Evolutionary conservation across 805 yeast species (phyloP).

Genomic region (Kazachstania taianensis): DNA sequence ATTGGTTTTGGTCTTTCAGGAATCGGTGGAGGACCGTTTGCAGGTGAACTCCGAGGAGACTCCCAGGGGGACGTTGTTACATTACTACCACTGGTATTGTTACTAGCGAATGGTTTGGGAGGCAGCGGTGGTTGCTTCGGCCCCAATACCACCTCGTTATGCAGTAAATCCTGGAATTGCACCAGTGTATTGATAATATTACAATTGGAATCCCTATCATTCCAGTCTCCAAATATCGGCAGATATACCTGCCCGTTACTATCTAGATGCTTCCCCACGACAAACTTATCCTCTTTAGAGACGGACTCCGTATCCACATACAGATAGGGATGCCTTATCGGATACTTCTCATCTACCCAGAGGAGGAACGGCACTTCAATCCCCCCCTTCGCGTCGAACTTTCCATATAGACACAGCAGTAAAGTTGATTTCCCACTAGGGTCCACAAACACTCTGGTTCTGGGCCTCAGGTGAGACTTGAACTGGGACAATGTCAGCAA

Average conservation of each 20-base stretch:
- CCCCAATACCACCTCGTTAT: too few species aligned
- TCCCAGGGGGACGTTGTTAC: neutral
- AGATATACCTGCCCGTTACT: slow-evolving; percentile 62
- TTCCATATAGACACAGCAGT: slow-evolving; percentile 56
- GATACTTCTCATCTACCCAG: slow-evolving; percentile 72
- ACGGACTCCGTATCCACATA: slow-evolving; percentile 44
- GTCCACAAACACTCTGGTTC: slow-evolving; percentile 55
- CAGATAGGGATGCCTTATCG: slow-evolving; percentile 55
- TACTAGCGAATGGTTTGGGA: slow-evolving; percentile 5
- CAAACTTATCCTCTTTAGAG: slow-evolving; percentile 34
- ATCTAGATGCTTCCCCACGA: slow-evolving; percentile 59
- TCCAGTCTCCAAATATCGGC: too few species aligned
- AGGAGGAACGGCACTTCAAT: slow-evolving; percentile 46
- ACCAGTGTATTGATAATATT: too few species aligned
- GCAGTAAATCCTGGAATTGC: too few species aligned
- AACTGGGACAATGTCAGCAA: slow-evolving; percentile 38
- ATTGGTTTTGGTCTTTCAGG: neutral
- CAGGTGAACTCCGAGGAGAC: neutral
- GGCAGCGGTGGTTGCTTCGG: too few species aligned
- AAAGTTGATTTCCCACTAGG: slow-evolving; percentile 50
- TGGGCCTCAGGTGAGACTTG: slow-evolving; percentile 46
- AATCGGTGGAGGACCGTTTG: slow-evolving; percentile 1
- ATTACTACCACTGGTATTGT: neutral
- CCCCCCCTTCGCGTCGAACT: slow-evolving; percentile 19
- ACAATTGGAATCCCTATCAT: too few species aligned